phyloP scores from a whole-genome alignment of 345 rosid species.

The Eutrema japonicum region DNA sequence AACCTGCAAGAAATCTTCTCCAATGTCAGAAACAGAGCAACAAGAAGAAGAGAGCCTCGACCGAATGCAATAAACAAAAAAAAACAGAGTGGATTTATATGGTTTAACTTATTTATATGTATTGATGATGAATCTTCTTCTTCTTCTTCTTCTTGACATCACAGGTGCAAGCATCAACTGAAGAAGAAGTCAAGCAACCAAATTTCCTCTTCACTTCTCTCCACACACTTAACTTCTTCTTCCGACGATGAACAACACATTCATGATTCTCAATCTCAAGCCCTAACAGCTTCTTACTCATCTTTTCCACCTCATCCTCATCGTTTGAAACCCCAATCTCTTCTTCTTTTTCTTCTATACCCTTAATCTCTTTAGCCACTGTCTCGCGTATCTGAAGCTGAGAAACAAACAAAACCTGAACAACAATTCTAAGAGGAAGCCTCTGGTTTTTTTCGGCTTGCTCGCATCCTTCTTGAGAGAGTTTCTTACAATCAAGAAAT shows the following conservation, averaged over 20 bases:
- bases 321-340: conserved; percentile 32
- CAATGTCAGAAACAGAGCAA: conserved; percentile 34
- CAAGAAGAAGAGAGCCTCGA: conserved; percentile 8
- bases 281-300: conserved; percentile 51
- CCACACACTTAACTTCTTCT: conserved; percentile 61
- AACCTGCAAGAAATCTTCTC: conserved; percentile 3
- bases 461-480: conserved; percentile 68
- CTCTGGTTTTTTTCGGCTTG: conserved; percentile 65
- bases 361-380: conserved; percentile 46
- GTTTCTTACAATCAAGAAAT: conserved; percentile 64
- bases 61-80: neutral
- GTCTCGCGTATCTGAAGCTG: conserved; percentile 70
- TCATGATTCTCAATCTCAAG: conserved; percentile 53
- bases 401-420: conserved; percentile 55
- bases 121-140: conserved; percentile 29
- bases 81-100: neutral
- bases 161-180: conserved; percentile 36
- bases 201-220: conserved; percentile 82
- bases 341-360: conserved; percentile 37
- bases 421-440: conserved; percentile 65
- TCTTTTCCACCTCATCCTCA: conserved; percentile 43
- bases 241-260: conserved; percentile 39
- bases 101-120: neutral
- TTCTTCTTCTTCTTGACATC: conserved; percentile 24
- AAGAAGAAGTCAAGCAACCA: conserved; percentile 59